Evolutionary conservation across 2,329 filamentous ascomycete genomes (phyloP).

Genomic region (Thielaviopsis punctulata): DNA sequence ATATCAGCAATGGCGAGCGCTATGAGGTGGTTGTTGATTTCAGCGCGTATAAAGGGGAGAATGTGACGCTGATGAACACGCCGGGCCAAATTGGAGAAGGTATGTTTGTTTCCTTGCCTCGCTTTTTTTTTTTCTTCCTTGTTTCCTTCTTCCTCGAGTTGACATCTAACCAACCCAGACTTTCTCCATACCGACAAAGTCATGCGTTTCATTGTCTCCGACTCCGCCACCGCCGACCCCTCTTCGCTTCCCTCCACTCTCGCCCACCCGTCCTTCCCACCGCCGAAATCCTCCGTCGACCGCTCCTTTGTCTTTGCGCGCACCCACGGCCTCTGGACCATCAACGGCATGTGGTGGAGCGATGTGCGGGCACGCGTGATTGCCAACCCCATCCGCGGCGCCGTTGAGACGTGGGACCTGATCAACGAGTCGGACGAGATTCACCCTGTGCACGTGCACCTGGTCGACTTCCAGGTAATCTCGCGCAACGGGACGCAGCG

Average conservation of each 20-base stretch:
- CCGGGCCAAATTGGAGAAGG: conserved; percentile 5
- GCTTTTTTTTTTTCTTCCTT: not conserved
- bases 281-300: conserved; percentile 20
- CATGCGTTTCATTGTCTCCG: conserved; percentile 33
- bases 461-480: conserved; percentile 39
- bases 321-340: conserved; percentile 28
- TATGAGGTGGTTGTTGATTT: conserved; percentile 44
- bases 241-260: conserved; percentile 21
- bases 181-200: conserved; percentile 34
- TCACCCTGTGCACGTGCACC: conserved; percentile 40
- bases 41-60: conserved; percentile 27
- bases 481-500: conserved; percentile 27
- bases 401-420: conserved; percentile 31
- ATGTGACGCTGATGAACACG: conserved; percentile 23
- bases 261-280: conserved; percentile 23
- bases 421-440: conserved; percentile 31
- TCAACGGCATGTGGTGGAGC: conserved; percentile 31
- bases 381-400: conserved; percentile 28
- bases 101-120: not conserved
- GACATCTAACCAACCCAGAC: conserved; percentile 18
- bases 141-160: not conserved
- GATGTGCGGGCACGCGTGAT: conserved; percentile 31
- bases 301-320: conserved; percentile 29
- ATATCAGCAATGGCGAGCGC: conserved; percentile 37
- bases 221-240: conserved; percentile 20